phyloP scores from a whole-genome alignment of 1,139 yeast species.

The Hanseniaspora gamundiae region DNA sequence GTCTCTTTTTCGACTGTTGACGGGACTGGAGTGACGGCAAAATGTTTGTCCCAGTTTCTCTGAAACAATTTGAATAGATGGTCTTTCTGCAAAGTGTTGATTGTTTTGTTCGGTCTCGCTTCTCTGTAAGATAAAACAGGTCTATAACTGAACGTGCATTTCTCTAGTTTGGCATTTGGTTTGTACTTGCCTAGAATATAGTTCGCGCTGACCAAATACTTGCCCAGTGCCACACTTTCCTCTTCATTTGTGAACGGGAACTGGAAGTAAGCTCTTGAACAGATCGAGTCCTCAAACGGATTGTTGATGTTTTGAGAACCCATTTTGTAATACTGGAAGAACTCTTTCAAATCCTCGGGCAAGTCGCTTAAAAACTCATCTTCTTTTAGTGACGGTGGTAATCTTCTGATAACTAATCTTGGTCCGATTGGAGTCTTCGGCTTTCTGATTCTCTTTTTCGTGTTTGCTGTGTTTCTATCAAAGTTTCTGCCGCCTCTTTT shows the following conservation, averaged over 20 bases:
- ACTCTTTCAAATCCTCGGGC: background rate
- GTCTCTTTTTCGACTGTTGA: background rate
- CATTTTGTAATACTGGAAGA: slow-evolving; percentile 15
- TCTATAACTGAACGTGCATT: background rate
- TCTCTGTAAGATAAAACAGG: too few species aligned
- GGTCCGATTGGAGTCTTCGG: slow-evolving; percentile 7
- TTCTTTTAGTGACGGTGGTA: slow-evolving; percentile 23
- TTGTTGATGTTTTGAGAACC: slow-evolving; percentile 17
- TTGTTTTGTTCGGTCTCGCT: background rate
- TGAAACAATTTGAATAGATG: slow-evolving; percentile 4
- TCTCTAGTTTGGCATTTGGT: slow-evolving; percentile 1
- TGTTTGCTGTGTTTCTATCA: background rate
- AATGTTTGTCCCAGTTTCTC: slow-evolving; percentile 1
- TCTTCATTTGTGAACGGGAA: slow-evolving; percentile 2
- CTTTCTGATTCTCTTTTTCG: slow-evolving; percentile 3
- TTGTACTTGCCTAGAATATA: slow-evolving; percentile 1
- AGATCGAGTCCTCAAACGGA: slow-evolving; percentile 19
- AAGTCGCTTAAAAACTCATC: slow-evolving; percentile 13
- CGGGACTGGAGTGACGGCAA: background rate
- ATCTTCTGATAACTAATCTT: slow-evolving; percentile 20
- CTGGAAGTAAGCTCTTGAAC: slow-evolving; percentile 21
- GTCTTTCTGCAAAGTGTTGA: slow-evolving; percentile 2
- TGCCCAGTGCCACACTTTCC: background rate
- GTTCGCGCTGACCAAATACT: background rate
- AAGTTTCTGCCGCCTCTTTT: slow-evolving; percentile 9